These are phyloP conservation scores for Suillus occidentalis DNA, from an alignment of 768 basidiomycete species.

Conservation along the genomic window DNA sequence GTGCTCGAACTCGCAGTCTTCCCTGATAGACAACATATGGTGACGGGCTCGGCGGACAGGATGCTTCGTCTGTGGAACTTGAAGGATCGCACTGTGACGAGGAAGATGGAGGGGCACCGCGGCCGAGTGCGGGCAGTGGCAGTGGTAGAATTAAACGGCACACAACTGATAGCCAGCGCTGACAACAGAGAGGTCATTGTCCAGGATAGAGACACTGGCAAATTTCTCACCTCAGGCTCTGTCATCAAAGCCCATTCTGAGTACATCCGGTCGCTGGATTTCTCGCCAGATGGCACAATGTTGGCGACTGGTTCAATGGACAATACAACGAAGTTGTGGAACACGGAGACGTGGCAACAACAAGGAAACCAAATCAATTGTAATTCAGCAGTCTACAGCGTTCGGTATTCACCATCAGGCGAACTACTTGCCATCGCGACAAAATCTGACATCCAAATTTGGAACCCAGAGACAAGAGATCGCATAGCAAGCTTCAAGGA, in stretches of 20 bases:
- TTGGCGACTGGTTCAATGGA: not conserved
- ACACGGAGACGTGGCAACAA: not conserved
- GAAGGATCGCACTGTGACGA: not conserved
- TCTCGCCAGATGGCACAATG: not conserved
- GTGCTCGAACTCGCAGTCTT: not conserved
- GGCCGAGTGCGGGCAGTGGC: no score
- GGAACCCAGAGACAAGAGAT: not conserved
- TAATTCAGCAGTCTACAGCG: not conserved
- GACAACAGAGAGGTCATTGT: no score
- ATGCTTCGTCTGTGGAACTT: not conserved
- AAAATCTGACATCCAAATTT: not conserved
- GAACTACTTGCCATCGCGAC: not conserved
- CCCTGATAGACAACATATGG: not conserved
- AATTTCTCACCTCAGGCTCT: no score
- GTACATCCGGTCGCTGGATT: no score
- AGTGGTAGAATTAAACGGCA: no score
- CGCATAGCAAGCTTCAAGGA: not conserved
- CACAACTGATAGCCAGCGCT: no score
- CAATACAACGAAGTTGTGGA: not conserved
- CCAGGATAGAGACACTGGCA: no score
- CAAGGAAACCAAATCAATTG: not conserved
- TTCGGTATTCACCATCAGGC: not conserved
- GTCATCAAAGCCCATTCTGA: no score
- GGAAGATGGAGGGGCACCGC: not conserved
- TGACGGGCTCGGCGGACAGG: not conserved